phyloP scores from a whole-genome alignment of 2,329 filamentous ascomycete species.

The Blastomyces gilchristii region DNA sequence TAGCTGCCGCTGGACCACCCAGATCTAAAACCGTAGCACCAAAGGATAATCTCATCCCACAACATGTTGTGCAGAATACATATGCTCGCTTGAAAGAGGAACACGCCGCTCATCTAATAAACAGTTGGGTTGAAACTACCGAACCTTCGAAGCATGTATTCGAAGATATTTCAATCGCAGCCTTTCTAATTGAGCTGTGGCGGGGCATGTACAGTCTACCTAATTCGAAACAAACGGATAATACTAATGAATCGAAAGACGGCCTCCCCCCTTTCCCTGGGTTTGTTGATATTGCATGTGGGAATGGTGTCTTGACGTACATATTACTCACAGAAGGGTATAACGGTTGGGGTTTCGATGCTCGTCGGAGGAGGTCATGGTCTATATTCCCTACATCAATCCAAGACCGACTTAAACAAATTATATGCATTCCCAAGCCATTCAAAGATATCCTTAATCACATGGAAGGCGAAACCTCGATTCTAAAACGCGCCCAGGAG shows the following conservation, averaged over 20 bases:
- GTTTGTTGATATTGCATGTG: slow-evolving; percentile 93
- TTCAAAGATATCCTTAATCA: slow-evolving; percentile 26
- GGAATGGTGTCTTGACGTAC: slow-evolving; percentile 82
- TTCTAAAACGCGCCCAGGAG: not conserved
- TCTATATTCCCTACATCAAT: slow-evolving; percentile 50
- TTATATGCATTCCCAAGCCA: slow-evolving; percentile 50
- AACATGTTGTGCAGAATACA: slow-evolving; percentile 67
- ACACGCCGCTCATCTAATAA: slow-evolving; percentile 61
- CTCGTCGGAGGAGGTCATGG: slow-evolving; percentile 78
- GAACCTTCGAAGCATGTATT: slow-evolving; percentile 90
- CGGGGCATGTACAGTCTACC: slow-evolving; percentile 58
- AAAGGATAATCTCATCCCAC: slow-evolving; percentile 71
- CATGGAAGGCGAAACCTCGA: not conserved
- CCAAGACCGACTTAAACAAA: slow-evolving; percentile 45
- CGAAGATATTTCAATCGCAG: slow-evolving; percentile 82
- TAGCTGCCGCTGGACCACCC: slow-evolving; percentile 15
- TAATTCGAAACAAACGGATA: slow-evolving; percentile 17
- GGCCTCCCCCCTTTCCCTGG: slow-evolving; percentile 53
- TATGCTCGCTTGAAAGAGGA: slow-evolving; percentile 70
- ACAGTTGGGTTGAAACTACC: slow-evolving; percentile 75
- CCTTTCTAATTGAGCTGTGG: slow-evolving; percentile 91
- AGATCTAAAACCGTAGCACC: slow-evolving; percentile 66
- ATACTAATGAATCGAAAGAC: not conserved
- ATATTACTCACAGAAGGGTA: slow-evolving; percentile 75
- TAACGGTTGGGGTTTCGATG: slow-evolving; percentile 82